Percentiles rank a stretch among this genome's conserved stretches.
phyloP scores from a whole-genome alignment of 306 rosid species.

The Quercus ilex region DNA sequence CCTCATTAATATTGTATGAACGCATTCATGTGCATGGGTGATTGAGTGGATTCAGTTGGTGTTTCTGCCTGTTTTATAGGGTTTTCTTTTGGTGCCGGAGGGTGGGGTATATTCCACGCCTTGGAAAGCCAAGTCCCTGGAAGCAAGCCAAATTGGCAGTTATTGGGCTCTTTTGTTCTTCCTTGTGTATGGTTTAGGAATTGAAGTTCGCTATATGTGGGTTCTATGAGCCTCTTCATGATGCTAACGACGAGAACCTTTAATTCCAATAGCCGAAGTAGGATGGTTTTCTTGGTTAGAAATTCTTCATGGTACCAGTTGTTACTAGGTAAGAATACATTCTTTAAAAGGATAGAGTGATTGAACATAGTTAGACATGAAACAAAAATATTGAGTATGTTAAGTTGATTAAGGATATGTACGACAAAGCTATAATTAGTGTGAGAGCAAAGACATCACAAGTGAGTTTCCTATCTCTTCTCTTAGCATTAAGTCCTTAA shows the following conservation, averaged over 20 bases:
- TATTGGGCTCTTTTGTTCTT: slow-evolving; percentile 4
- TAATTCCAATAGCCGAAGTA: slow-evolving; percentile 7
- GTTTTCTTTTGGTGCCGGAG: not conserved
- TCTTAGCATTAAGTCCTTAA: not conserved
- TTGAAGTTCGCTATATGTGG: not conserved
- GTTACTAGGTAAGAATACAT: not conserved
- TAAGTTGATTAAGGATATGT: not conserved
- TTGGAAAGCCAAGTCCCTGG: slow-evolving; percentile 1
- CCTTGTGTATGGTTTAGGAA: not conserved
- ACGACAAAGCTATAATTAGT: not conserved
- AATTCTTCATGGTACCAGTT: slow-evolving; percentile 1
- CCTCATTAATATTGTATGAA: no score
- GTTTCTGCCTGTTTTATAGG: not conserved
- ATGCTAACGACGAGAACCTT: not conserved
- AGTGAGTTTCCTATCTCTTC: no score
- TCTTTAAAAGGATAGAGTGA: not conserved
- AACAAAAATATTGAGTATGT: no score
- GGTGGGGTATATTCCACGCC: not conserved
- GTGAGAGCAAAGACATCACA: no score
- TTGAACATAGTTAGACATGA: no score
- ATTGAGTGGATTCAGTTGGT: not conserved
- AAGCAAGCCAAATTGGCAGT: slow-evolving; percentile 2
- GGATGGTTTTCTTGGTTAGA: not conserved
- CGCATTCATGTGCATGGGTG: not conserved
- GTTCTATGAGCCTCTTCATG: not conserved